Base-by-base conservation (phyloP, 768 basidiomycete genomes). In the Xerocomus spinulosus region DNA sequence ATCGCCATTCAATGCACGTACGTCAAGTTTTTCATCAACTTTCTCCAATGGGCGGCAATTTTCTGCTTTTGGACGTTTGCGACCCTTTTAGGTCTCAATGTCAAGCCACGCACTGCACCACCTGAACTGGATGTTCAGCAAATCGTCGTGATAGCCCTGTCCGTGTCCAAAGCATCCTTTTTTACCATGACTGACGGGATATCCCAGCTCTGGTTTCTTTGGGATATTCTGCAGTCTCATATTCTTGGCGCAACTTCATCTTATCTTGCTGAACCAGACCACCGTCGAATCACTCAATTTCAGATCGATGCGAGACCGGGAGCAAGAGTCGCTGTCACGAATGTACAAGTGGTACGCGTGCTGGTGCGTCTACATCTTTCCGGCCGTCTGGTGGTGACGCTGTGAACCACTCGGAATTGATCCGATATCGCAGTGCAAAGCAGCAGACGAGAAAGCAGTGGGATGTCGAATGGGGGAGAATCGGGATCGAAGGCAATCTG, bases 401-500 rank as follows among this genome's bases (percentile, higher is more conserved):
- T n/a, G n/a, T 29, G 8, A 28, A 28, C 26, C 26, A 28, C 26
- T 28, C 18, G 13, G 14, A 21, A 26, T n/a, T 44, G 28, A 13
- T 58, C 29, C 18, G 35, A 17, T 5, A 37, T 20, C n/a, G 34
- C 61, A 85, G 85, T 20, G 76, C 70, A 3, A 85, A 77, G 52
- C 69, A 68, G 28, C 64, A 60, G 28, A 77, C 72, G 15, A 62
- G 59, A 35, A 65, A 59, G 29, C 65, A 72, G 36, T 94, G 88
- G 85, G 81, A 91, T 53, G 67, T 69, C 21, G 92, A 94, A 57
- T 97, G 89, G 87, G 93, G 93, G 0, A 67, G 73, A 24, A 70
- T 87, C 1, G 71, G 75, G 7, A 79, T 73, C 25, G 93, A 94
- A 60, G 92, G 87, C 0, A 83, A 92, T 61, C 66, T 94, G 7